Base-by-base conservation (phyloP, 1,139 yeast species). In the Suhomyces bolitotheri region DNA sequence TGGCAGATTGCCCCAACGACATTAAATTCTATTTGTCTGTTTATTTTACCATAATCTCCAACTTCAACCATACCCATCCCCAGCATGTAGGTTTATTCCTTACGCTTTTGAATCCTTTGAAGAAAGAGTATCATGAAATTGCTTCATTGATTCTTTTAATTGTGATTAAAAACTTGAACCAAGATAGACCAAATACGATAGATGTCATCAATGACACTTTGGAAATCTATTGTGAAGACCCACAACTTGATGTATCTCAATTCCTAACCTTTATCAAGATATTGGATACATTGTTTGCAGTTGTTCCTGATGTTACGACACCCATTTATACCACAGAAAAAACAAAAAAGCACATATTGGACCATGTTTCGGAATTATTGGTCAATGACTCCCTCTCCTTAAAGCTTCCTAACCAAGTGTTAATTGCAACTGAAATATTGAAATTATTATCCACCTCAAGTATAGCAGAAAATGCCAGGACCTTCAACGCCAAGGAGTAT, bases 401-500 rank as follows among this genome's bases (percentile, higher is more conserved):
- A 24, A 33, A 37, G 7, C 33, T 40, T 16, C 46, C 50, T 2
- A 39, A 40, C 28, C 46, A 45, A 14, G 38, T 40, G 9, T 13
- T 44, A n/a, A 32, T 45, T 1, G 43, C 47, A 7, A 33, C 40
- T 5, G 50, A 47, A 15, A 44, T 58, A 2, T 49, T 67, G 27
- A 51, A 52, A 23, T 50, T 65, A 3, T 52, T 67, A 1, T 54
- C 62, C 16, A 45, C 58, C 17, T 65, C 75, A 0, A 66, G 72
- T 39, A 59, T 69, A 8, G 54, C 60, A 24, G 72, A 67, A 26
- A 49, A 54, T 7, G 56, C 73, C 37, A 56, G 76, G 16, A 53
- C 53, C 15, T 60, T 53, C 43, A 68, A 62, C 31, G 47, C 62
- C 4, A 40, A 51, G 12, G 55, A 55, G 25, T 72, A 62, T 42